These are phyloP conservation scores for Schizophyllum amplum DNA, from an alignment of 1,284 basidiomycete genomes.

Conservation along the genomic window DNA sequence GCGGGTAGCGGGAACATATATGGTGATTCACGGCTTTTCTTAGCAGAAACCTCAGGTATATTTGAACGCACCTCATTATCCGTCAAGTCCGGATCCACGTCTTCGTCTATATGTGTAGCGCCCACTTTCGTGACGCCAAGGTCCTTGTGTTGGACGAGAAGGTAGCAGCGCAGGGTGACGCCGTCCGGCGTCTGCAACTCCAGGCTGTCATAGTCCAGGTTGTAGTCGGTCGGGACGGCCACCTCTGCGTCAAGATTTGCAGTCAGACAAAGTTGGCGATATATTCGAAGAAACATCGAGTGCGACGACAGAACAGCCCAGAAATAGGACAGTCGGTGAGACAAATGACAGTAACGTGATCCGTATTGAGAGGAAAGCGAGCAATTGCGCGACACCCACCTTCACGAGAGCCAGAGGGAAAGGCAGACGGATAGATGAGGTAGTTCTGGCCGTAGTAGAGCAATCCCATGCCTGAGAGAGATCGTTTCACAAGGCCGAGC, in stretches of 20 bases:
- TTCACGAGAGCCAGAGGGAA: constrained; percentile 75
- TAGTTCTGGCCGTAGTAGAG: constrained; percentile 82
- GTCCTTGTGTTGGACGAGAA: constrained; percentile 32
- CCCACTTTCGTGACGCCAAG: not conserved
- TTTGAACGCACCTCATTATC: constrained; percentile 40
- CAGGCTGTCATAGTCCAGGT: constrained; percentile 68
- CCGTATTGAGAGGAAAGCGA: no score
- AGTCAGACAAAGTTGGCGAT: no score
- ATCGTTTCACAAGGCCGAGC: not conserved
- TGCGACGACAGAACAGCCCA: no score
- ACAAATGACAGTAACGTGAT: not conserved
- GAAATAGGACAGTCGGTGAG: no score
- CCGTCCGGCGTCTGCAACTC: constrained; percentile 43
- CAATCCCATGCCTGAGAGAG: constrained; percentile 52
- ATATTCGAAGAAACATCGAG: no score
- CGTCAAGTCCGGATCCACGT: constrained; percentile 24
- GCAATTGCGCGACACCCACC: no score
- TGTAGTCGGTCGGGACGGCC: constrained; percentile 59
- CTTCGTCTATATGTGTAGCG: constrained; percentile 11
- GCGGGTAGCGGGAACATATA: no score
- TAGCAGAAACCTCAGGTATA: no score
- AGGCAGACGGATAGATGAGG: constrained; percentile 86
- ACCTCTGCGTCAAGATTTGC: no score
- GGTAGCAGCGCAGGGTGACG: constrained; percentile 30
- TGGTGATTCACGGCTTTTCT: no score